phyloP scores from a whole-genome alignment of 1,139 yeast species.

The Spathaspora sp. region DNA sequence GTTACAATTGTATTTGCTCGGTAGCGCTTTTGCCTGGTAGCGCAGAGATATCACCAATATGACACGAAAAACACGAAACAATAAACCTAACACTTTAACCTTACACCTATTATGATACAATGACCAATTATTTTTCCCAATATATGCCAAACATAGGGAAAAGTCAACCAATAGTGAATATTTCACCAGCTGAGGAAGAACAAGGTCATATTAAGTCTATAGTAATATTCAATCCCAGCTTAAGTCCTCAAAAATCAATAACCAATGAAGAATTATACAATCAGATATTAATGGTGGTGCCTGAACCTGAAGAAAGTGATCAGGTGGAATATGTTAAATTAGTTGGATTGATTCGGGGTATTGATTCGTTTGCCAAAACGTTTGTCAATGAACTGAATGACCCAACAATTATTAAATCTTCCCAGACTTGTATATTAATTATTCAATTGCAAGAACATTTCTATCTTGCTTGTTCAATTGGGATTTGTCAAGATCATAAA shows the following conservation, averaged over 20 bases:
- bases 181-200: background rate
- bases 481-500: conserved; percentile 14
- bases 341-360: conserved; percentile 41
- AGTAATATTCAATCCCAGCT: conserved; percentile 25
- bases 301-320: conserved; percentile 15
- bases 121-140: conserved; percentile 22
- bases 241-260: conserved; percentile 22
- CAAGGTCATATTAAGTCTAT: conserved; percentile 17
- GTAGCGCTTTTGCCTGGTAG: background rate
- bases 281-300: conserved; percentile 32
- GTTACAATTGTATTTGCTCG: background rate
- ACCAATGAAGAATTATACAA: conserved; percentile 26
- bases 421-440: conserved; percentile 28
- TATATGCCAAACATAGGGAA: conserved; percentile 18
- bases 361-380: conserved; percentile 27
- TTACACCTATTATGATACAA: conserved; percentile 6
- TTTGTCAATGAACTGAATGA: conserved; percentile 14
- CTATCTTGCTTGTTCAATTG: conserved; percentile 29
- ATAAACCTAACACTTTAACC: background rate
- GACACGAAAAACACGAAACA: background rate
- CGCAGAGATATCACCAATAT: background rate
- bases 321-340: conserved; percentile 29
- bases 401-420: conserved; percentile 26
- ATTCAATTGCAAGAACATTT: conserved; percentile 27
- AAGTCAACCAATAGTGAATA: conserved; percentile 11